Percentiles rank a stretch among this genome's conserved stretches.
Conservation (phyloP, 257 asterid species). For the Jacaranda mimosifolia region DNA sequence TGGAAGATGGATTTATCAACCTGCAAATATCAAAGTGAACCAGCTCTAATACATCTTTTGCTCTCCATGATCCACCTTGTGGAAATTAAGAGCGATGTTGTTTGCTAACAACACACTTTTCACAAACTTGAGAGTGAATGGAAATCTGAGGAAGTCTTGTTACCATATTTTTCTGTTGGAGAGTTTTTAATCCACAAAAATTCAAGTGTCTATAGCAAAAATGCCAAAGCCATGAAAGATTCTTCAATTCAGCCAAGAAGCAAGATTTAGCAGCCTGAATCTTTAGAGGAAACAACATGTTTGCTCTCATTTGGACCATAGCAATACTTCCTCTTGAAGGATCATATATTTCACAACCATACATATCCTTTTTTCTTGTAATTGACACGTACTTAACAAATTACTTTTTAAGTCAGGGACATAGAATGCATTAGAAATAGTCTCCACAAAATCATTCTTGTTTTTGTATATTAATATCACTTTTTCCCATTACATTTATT, state of each 20-base stretch:
- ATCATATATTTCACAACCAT: neutral
- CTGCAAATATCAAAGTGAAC: conserved; percentile 15
- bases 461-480: neutral
- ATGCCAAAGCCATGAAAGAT: too few species aligned
- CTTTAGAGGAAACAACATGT: too few species aligned
- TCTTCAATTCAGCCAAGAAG: too few species aligned
- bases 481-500: neutral
- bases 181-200: too few species aligned
- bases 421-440: neutral
- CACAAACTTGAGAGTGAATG: too few species aligned
- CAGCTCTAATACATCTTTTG: neutral
- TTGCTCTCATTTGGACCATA: too few species aligned
- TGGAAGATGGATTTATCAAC: neutral
- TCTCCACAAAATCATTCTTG: conserved; percentile 22
- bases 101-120: too few species aligned
- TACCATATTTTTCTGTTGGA: too few species aligned
- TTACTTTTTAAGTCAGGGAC: neutral
- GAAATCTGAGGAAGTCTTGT: too few species aligned
- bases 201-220: too few species aligned
- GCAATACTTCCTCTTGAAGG: neutral
- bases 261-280: too few species aligned
- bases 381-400: too few species aligned
- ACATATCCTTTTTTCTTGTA: neutral
- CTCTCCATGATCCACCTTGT: conserved; percentile 1
- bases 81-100: neutral